A percentile compares a stretch with the other conserved stretches of the same genome.
Conservation (phyloP, 768 basidiomycete genomes). For the Amanita subjunquillea region DNA sequence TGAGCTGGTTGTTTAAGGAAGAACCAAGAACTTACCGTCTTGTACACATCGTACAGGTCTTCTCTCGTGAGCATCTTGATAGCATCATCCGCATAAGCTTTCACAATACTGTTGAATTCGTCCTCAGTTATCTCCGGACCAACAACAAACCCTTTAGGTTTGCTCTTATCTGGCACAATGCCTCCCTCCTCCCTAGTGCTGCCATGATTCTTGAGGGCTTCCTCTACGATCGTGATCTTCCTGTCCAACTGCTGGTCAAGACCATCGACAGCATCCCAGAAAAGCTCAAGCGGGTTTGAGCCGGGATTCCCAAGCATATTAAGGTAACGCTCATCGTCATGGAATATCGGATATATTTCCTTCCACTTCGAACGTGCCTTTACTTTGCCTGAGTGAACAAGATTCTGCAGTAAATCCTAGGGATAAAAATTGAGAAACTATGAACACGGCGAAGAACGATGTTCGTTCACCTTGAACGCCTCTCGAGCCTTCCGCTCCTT, state of each 20-base stretch:
- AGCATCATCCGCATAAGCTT: conserved; percentile 43
- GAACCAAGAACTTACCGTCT: conserved; percentile 37
- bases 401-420: conserved; percentile 63
- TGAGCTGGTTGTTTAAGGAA: neutral
- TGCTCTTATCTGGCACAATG: conserved; percentile 10
- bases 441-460: neutral
- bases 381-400: conserved; percentile 58
- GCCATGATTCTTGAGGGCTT: conserved; percentile 44
- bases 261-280: conserved; percentile 88
- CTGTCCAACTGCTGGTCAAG: conserved; percentile 80
- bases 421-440: neutral
- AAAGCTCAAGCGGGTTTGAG: conserved; percentile 90
- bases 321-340: conserved; percentile 74
- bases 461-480: conserved; percentile 64
- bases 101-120: conserved; percentile 49
- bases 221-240: conserved; percentile 62
- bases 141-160: conserved; percentile 28
- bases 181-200: conserved; percentile 19
- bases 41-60: conserved; percentile 50
- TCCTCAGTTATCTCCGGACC: conserved; percentile 52
- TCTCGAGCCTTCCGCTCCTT: conserved; percentile 87
- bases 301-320: conserved; percentile 87
- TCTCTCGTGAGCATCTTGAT: conserved; percentile 34
- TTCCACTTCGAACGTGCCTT: conserved; percentile 89
- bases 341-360: conserved; percentile 69